These are phyloP conservation scores for Termitomyces sp. DNA, from an alignment of 768 basidiomycete species.

Conservation along the genomic window DNA sequence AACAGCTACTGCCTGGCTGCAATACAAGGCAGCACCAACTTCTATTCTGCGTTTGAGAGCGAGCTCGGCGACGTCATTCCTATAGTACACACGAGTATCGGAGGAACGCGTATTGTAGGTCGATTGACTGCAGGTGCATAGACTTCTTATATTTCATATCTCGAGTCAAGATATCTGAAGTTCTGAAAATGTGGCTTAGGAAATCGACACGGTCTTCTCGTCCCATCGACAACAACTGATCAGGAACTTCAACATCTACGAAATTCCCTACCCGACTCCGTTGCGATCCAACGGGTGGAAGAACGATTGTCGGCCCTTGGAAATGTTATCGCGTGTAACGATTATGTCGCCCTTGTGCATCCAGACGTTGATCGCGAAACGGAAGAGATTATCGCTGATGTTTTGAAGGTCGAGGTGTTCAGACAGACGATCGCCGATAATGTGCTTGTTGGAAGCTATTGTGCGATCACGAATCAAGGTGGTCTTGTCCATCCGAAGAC, in stretches of 20 bases:
- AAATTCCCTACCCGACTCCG: constrained; percentile 89
- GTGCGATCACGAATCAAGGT: constrained; percentile 93
- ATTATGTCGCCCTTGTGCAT: constrained; percentile 98
- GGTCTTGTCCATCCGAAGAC: constrained; percentile 98
- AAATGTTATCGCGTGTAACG: constrained; percentile 98
- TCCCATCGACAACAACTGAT: constrained; percentile 93
- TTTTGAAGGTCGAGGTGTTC: constrained; percentile 98
- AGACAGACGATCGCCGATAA: constrained; percentile 96
- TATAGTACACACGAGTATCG: constrained; percentile 94
- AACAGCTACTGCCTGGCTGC: constrained; percentile 97
- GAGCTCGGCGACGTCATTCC: constrained; percentile 92
- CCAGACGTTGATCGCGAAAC: constrained; percentile 98
- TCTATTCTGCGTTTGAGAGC: constrained; percentile 96
- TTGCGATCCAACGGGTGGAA: constrained; percentile 94
- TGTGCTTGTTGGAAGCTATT: constrained; percentile 95
- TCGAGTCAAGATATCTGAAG: neutral
- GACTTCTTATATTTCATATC: neutral
- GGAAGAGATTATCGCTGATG: constrained; percentile 99
- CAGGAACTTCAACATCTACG: constrained; percentile 98
- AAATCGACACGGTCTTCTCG: constrained; percentile 95
- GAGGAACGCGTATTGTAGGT: constrained; percentile 90
- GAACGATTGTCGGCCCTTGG: constrained; percentile 96
- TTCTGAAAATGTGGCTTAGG: constrained; percentile 40
- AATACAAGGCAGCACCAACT: constrained; percentile 93
- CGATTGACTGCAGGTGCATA: constrained; percentile 82